Evolutionary conservation across 352 stramenopile genomes (phyloP), one percentile per base, ranked within the genome.

Genomic region (Phytophthora cryptogea): DNA sequence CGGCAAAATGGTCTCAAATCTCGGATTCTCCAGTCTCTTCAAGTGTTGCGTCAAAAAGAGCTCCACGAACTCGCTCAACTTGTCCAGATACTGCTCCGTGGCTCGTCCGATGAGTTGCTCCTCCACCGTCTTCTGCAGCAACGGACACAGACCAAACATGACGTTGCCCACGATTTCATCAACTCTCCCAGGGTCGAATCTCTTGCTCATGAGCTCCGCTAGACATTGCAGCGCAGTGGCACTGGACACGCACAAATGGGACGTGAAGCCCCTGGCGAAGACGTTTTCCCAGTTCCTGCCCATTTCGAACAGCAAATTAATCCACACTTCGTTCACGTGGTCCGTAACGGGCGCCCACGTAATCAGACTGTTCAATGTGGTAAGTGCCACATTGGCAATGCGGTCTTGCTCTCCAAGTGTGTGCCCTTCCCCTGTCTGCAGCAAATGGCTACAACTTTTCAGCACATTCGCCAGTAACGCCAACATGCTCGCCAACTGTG

Each of bases 61-160:
- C 59, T 94, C 80, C 2, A 92, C 79, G 40, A 90, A 86, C 54
- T 79, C 85, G 36, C 76, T 89, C 5, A 94, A 53, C 59, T 91
- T 91, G 69, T 91, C 82, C 33, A 91, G 53, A 31, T 84, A 91
- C 30, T 86, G 68, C 37, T 90, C 75, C 0, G 69, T 83, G 5
- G 78, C 78, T 33, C 59, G 52, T 0, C 53, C 52, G 35, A 89
- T 74, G 2, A 84, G 36, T 11, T 82, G 65, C n/a, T 86, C 77
- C 10, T 86, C 76, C 14, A 86, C 73, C 1, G 70, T 85, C 44
- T 76, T 76, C 45, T 92, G 78, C 28, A 92, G 44, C 30, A 92
- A 53, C n/a, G 78, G 65, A 50, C 74, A 87, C 11, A 92, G 45
- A 0, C 64, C 68, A 42, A 70, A 55, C 63, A 92, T 74, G 26